These are phyloP conservation scores for Hemerocallis citrina DNA, from an alignment of 106 monocot species.

Conservation along the genomic window DNA sequence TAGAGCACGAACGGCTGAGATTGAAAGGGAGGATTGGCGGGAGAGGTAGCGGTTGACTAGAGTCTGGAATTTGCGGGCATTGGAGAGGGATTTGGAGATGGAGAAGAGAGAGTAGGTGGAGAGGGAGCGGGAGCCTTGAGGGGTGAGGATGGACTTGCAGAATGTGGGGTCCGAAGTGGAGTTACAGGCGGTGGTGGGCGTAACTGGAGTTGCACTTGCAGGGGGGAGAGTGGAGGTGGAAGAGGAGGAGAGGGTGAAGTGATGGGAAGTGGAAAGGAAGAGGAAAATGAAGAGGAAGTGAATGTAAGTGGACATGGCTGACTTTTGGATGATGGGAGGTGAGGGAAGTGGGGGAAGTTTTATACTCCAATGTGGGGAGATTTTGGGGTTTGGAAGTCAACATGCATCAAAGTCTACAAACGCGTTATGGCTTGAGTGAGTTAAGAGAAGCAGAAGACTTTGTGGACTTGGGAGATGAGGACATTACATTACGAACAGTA, in stretches of 20 bases:
- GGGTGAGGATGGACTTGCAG: conserved; percentile 23
- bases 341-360: too few relatives aligned
- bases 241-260: background rate
- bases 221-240: conserved; percentile 7
- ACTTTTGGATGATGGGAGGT: too few relatives aligned
- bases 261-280: background rate
- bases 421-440: too few relatives aligned
- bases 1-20: conserved; percentile 31
- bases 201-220: background rate
- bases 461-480: too few relatives aligned
- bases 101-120: conserved; percentile 28
- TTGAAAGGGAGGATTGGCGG: conserved; percentile 13
- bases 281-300: too few relatives aligned
- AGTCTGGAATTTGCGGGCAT: conserved; percentile 17
- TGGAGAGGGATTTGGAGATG: conserved; percentile 25
- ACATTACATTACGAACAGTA: too few relatives aligned
- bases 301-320: too few relatives aligned
- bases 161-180: conserved; percentile 28
- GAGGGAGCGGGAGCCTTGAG: background rate
- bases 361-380: too few relatives aligned
- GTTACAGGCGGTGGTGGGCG: conserved; percentile 23
- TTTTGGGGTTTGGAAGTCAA: too few relatives aligned
- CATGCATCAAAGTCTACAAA: too few relatives aligned
- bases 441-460: too few relatives aligned
- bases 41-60: conserved; percentile 31